phyloP scores from a whole-genome alignment of 179 eudicot species.

The Silene vulgaris region DNA sequence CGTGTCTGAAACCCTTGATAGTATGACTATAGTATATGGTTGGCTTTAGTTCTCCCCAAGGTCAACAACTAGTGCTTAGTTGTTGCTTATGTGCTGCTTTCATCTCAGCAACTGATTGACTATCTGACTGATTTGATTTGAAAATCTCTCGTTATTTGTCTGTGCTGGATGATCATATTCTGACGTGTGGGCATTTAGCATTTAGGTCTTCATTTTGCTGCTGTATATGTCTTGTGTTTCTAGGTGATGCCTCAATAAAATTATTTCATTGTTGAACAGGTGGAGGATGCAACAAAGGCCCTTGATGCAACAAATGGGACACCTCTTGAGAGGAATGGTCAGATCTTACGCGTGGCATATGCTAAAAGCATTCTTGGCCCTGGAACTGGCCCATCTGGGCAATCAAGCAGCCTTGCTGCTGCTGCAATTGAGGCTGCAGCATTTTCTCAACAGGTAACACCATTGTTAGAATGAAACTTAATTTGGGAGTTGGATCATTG shows the following conservation, averaged over 20 bases:
- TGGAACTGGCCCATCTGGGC: constrained; percentile 63
- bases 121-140: not conserved
- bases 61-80: not conserved
- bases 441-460: constrained; percentile 89
- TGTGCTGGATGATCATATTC: not conserved
- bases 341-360: constrained; percentile 90
- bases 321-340: constrained; percentile 85
- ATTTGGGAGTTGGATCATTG: not conserved
- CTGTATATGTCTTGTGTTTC: constrained; percentile 2
- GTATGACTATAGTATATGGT: not conserved
- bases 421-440: constrained; percentile 99
- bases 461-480: not conserved
- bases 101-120: not conserved
- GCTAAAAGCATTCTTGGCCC: constrained; percentile 93
- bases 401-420: constrained; percentile 96
- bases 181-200: not conserved
- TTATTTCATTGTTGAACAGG: constrained; percentile 35
- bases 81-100: not conserved
- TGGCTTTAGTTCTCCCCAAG: not conserved
- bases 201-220: constrained; percentile 3
- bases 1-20: not conserved
- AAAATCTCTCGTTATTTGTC: not conserved
- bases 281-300: constrained; percentile 93
- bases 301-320: constrained; percentile 90
- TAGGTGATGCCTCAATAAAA: not conserved